Conservation (phyloP, 495 filamentous ascomycete genomes). For the Aspergillus haitiensis region DNA sequence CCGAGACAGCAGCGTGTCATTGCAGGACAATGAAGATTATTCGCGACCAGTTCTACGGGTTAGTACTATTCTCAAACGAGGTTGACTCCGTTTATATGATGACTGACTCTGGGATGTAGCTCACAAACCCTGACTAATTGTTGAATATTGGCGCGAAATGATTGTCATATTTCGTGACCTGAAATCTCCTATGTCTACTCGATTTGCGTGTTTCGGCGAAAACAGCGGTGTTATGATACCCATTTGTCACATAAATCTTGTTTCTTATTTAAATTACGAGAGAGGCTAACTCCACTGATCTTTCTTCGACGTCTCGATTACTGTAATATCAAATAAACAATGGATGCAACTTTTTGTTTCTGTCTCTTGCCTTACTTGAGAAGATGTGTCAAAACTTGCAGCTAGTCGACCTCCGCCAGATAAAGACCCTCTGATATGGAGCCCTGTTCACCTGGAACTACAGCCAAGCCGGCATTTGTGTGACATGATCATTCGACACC, state of each 20-base stretch:
- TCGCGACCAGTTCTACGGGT: constrained; percentile 57
- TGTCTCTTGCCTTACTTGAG: neutral
- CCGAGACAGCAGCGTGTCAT: constrained; percentile 51
- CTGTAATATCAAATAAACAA: constrained; percentile 15
- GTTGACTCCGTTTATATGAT: neutral
- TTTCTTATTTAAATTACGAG: constrained; percentile 28
- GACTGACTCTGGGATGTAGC: constrained; percentile 37
- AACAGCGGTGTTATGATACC: constrained; percentile 50
- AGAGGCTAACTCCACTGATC: constrained; percentile 19
- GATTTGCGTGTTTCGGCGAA: constrained; percentile 38
- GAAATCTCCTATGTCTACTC: constrained; percentile 29
- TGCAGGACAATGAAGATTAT: constrained; percentile 59
- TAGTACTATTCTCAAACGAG: constrained; percentile 23
- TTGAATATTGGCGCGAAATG: constrained; percentile 9
- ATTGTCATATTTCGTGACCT: constrained; percentile 21
- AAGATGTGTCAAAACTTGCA: neutral
- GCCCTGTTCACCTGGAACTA: neutral
- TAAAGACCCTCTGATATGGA: no score
- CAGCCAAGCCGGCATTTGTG: neutral
- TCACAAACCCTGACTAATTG: constrained; percentile 55
- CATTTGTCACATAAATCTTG: constrained; percentile 40
- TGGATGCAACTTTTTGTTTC: neutral
- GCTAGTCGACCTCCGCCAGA: neutral
- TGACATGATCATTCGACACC: no score
- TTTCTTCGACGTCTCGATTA: constrained; percentile 17